phyloP scores from a whole-genome alignment of 805 yeast species.

The Saccharomyces eubayanus region DNA sequence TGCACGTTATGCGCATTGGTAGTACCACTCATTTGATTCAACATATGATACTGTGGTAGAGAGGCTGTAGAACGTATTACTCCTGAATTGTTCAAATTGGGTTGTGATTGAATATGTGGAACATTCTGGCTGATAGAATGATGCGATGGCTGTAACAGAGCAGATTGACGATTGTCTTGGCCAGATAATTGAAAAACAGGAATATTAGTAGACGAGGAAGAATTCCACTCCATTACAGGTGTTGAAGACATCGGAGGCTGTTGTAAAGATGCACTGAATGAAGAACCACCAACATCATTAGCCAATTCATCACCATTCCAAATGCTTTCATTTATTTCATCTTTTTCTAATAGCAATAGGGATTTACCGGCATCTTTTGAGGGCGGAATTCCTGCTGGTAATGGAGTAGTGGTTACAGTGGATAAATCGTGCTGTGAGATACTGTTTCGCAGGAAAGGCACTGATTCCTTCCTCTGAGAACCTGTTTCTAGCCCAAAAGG shows the following conservation, averaged over 20 bases:
- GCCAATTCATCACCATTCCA: slow-evolving; percentile 30
- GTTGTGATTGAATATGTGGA: slow-evolving; percentile 6
- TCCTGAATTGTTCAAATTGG: background rate
- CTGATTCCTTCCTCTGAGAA: background rate
- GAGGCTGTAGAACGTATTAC: background rate
- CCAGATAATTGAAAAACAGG: background rate
- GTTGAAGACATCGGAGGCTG: slow-evolving; percentile 18
- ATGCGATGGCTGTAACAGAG: background rate
- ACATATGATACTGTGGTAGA: background rate
- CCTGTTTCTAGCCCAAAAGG: slow-evolving; percentile 34
- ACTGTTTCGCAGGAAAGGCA: background rate
- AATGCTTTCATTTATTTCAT: slow-evolving; percentile 30
- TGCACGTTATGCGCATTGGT: background rate
- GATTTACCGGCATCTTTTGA: slow-evolving; percentile 34
- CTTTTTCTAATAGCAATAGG: slow-evolving; percentile 34
- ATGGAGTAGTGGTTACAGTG: slow-evolving; percentile 4
- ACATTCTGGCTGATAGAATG: background rate
- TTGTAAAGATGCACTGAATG: slow-evolving; percentile 17
- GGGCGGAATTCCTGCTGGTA: slow-evolving; percentile 5
- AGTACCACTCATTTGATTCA: background rate
- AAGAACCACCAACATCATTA: slow-evolving; percentile 23
- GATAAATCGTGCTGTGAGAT: slow-evolving; percentile 6
- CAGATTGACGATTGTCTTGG: slow-evolving; percentile 5
- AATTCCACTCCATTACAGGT: slow-evolving; percentile 28
- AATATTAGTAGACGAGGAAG: slow-evolving; percentile 2